A percentile compares a stretch with the other conserved stretches of the same genome.
phyloP scores from a whole-genome alignment of 257 asterid species.

The Gentiana macrophylla region DNA sequence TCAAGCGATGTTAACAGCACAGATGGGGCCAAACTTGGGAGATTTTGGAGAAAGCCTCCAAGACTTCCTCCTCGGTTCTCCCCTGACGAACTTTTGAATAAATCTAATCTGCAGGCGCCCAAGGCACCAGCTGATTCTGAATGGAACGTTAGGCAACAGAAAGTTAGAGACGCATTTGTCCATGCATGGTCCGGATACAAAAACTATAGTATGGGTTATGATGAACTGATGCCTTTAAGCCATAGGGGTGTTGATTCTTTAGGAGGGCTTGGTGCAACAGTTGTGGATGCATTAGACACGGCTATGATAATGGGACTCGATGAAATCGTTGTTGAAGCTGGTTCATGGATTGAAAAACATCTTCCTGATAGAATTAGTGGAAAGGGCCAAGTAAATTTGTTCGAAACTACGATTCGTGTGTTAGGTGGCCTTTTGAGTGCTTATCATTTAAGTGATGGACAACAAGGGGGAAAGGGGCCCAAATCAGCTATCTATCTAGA shows the following conservation, averaged over 20 bases:
- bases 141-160: conserved; percentile 63
- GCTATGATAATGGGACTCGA: conserved; percentile 91
- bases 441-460: conserved; percentile 76
- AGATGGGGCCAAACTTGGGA: conserved; percentile 38
- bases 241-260: conserved; percentile 66
- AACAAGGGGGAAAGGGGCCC: conserved; percentile 52
- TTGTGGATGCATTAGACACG: conserved; percentile 91
- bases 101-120: conserved; percentile 23
- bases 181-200: conserved; percentile 96
- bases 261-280: conserved; percentile 95
- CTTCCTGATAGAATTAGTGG: conserved; percentile 55
- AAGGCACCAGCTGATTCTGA: conserved; percentile 27
- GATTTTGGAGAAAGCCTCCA: conserved; percentile 71
- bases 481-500: conserved; percentile 72
- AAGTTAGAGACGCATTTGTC: conserved; percentile 74
- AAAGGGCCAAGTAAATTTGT: conserved; percentile 85
- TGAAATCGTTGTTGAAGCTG: conserved; percentile 69
- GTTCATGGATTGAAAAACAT: conserved; percentile 77
- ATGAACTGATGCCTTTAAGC: conserved; percentile 95
- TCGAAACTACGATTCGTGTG: conserved; percentile 88
- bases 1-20: conserved; percentile 28
- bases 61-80: conserved; percentile 83
- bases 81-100: conserved; percentile 70
- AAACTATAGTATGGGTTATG: conserved; percentile 71
- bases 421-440: conserved; percentile 97